These are phyloP conservation scores for Trichoderma semiorbis DNA, from an alignment of 2,329 filamentous ascomycete species.

Conservation along the genomic window DNA sequence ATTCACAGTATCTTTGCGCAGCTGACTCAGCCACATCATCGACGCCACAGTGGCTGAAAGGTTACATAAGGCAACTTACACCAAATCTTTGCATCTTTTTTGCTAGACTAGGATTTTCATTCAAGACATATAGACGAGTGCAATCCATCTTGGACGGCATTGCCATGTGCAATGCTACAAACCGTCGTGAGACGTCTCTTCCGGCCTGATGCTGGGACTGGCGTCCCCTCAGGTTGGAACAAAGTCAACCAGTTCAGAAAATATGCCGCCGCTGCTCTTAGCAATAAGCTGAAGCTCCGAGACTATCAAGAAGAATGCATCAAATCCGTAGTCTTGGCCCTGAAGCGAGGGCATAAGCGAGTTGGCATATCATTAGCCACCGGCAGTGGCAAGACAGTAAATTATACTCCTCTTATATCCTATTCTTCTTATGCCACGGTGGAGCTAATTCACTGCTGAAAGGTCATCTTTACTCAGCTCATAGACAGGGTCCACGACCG, in stretches of 20 bases:
- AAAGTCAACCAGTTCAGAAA: slow-evolving; percentile 8
- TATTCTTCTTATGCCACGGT: background rate
- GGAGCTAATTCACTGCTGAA: background rate
- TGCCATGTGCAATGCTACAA: slow-evolving; percentile 39
- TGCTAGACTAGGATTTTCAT: slow-evolving; percentile 4
- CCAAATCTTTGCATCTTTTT: background rate
- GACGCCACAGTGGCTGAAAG: slow-evolving; percentile 15
- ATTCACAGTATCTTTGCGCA: background rate
- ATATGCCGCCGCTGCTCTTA: slow-evolving; percentile 23
- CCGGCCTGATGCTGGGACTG: slow-evolving; percentile 21
- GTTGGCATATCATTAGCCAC: slow-evolving; percentile 84
- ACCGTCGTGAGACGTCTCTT: slow-evolving; percentile 29
- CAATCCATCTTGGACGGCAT: slow-evolving; percentile 12
- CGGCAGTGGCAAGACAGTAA: slow-evolving; percentile 81
- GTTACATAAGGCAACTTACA: slow-evolving; percentile 4
- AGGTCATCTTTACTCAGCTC: slow-evolving; percentile 95
- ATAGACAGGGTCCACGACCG: slow-evolving; percentile 68
- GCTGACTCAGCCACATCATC: slow-evolving; percentile 2
- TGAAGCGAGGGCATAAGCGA: slow-evolving; percentile 70
- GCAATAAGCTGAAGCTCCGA: slow-evolving; percentile 58
- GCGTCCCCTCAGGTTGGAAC: slow-evolving; percentile 8
- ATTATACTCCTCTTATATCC: background rate
- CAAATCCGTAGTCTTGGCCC: slow-evolving; percentile 67
- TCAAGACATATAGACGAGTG: background rate
- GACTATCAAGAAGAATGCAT: slow-evolving; percentile 93